Evolutionary conservation across 805 yeast genomes (phyloP).

Genomic region (Citeromyces matritensis): DNA sequence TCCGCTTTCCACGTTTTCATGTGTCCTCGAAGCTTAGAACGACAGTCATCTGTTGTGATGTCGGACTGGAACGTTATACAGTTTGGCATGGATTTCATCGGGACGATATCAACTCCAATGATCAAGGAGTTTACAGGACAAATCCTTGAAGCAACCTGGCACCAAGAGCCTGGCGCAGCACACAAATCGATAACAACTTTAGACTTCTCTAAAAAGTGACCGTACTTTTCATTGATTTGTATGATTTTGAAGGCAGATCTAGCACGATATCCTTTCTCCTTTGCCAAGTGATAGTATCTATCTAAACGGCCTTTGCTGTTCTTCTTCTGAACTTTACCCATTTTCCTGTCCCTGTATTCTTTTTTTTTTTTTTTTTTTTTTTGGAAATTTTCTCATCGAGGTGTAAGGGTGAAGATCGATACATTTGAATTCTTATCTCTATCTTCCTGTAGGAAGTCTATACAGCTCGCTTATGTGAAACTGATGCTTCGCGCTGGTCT

Average conservation of each 20-base stretch:
- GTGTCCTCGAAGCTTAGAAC: slow-evolving; percentile 86
- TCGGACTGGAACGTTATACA: slow-evolving; percentile 91
- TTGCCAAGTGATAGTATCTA: slow-evolving; percentile 89
- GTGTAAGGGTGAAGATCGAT: too few species aligned
- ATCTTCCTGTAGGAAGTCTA: too few species aligned
- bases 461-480: too few species aligned
- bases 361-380: too few species aligned
- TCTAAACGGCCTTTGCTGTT: slow-evolving; percentile 98
- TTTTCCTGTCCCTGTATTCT: slow-evolving; percentile 9
- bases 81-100: slow-evolving; percentile 92
- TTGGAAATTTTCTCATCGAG: too few species aligned
- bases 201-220: slow-evolving; percentile 86
- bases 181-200: slow-evolving; percentile 95
- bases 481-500: too few species aligned
- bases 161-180: slow-evolving; percentile 99
- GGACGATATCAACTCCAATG: slow-evolving; percentile 97
- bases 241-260: slow-evolving; percentile 95
- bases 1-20: slow-evolving; percentile 99
- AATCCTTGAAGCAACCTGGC: slow-evolving; percentile 91
- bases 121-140: slow-evolving; percentile 90
- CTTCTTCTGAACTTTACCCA: slow-evolving; percentile 92
- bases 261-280: slow-evolving; percentile 97
- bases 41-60: slow-evolving; percentile 95
- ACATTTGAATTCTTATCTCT: too few species aligned
- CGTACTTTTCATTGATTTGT: slow-evolving; percentile 92